Evolutionary conservation across 2,329 filamentous ascomycete species (phyloP), one percentile per base, ranked within the genome.

Genomic region (Trichoderma citrinoviride): DNA sequence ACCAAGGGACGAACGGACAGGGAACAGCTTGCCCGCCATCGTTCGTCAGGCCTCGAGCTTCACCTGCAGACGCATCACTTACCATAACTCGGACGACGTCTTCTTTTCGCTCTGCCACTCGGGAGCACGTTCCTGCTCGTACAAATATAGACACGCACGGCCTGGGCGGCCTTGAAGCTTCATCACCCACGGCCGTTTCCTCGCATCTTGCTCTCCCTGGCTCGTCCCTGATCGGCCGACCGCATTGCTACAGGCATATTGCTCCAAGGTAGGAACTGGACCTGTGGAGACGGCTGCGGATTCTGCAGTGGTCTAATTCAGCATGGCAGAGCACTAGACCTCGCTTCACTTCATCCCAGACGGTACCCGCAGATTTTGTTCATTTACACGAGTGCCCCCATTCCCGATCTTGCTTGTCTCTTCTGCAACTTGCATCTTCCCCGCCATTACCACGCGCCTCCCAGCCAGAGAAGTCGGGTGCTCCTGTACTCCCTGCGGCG

Each of bases 211-310:
- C 23, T 57, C 19, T 57, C 66, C 66, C 61, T 67, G 61, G 67
- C 33, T 61, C 63, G 54, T 64, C 65, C 67, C 56, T 69, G 68
- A 70, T 71, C 67, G 69, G 67, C 68, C 67, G 67, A 62, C 58
- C 52, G 67, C 70, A 69, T 68, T 56, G 65, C 65, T 44, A 68
- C 65, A 67, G 65, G 64, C 44, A 68, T 66, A 67, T 67, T 68
- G 61, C 69, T 62, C 62, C 65, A 41, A 41, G 46, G 49, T 70
- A 67, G 33, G 12, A 37, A 71, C 69, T 70, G 66, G 64, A 61
- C 49, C 33, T 58, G 69, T 69, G 67, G 68, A 60, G 62, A 66
- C 67, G 10, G 41, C 27, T 52, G 56, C 56, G 29, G 56, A 58
- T 44, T 46, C 58, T 52, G 61, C 60, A 47, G 25, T 66, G 33